A percentile compares a stretch with the other conserved stretches of the same genome.
phyloP scores from a whole-genome alignment of 768 basidiomycete species.

The Boletus huronensis region DNA sequence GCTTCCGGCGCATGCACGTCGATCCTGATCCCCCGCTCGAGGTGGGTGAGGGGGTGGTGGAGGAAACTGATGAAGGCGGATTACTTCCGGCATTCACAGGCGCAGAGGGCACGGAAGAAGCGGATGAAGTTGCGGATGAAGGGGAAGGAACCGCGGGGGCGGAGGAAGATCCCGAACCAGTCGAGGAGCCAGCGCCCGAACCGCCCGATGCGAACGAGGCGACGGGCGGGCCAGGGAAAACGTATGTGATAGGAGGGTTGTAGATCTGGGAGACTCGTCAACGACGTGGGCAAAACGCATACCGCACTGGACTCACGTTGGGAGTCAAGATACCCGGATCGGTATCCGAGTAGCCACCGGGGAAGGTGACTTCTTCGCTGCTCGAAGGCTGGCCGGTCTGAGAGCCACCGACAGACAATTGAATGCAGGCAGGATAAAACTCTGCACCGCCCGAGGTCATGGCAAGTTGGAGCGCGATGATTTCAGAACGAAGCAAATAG shows the following conservation, averaged over 20 bases:
- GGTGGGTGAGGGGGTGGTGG: neutral
- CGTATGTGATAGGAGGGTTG: conserved; percentile 34
- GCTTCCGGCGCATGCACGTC: conserved; percentile 11
- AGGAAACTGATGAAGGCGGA: neutral
- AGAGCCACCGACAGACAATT: conserved; percentile 27
- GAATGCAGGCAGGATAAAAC: conserved; percentile 29
- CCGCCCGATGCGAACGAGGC: conserved; percentile 36
- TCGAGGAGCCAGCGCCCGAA: conserved; percentile 5
- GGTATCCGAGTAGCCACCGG: conserved; percentile 65
- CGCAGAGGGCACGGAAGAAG: neutral
- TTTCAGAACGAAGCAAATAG: conserved; percentile 73
- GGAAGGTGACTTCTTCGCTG: conserved; percentile 50
- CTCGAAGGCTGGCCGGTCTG: conserved; percentile 21
- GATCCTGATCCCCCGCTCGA: conserved; percentile 7
- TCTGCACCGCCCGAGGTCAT: conserved; percentile 49
- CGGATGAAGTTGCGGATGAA: neutral
- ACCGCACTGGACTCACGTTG: conserved; percentile 28
- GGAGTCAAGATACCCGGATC: conserved; percentile 66
- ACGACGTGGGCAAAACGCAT: neutral
- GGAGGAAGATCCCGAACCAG: conserved; percentile 4
- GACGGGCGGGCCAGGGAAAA: conserved; percentile 51
- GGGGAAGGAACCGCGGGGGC: neutral
- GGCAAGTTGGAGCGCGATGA: conserved; percentile 72
- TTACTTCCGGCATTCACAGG: neutral
- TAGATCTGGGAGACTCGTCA: conserved; percentile 19